Percentiles rank a stretch among this genome's conserved stretches.
Conservation (phyloP, 805 yeast genomes). For the Priceomyces medius region DNA sequence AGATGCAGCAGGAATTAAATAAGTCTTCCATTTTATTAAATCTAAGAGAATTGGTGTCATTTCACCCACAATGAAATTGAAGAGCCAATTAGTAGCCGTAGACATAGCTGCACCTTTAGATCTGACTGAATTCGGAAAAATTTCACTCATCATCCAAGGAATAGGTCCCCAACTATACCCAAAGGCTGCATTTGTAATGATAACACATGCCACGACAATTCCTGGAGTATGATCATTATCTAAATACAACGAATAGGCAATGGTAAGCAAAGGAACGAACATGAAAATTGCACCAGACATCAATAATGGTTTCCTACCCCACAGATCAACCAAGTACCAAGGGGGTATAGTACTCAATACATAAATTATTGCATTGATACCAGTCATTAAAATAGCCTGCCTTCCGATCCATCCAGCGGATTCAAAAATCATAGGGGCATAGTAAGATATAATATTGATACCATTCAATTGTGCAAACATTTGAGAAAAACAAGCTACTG, state of each 20-base stretch:
- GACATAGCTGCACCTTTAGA: conserved; percentile 89
- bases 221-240: conserved; percentile 54
- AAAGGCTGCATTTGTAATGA: conserved; percentile 78
- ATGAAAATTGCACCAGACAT: conserved; percentile 76
- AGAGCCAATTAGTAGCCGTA: conserved; percentile 91
- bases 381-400: conserved; percentile 87
- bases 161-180: conserved; percentile 95
- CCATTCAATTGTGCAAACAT: conserved; percentile 94
- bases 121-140: conserved; percentile 78
- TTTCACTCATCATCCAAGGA: conserved; percentile 90
- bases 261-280: conserved; percentile 67
- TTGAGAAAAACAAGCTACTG: conserved; percentile 88
- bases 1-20: conserved; percentile 76
- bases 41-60: conserved; percentile 85
- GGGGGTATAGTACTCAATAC: conserved; percentile 73
- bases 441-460: conserved; percentile 87
- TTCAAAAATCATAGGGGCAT: conserved; percentile 92
- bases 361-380: conserved; percentile 51
- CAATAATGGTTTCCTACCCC: conserved; percentile 90
- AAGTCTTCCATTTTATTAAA: conserved; percentile 72
- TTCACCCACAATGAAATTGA: conserved; percentile 89
- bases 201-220: conserved; percentile 72
- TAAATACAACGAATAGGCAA: conserved; percentile 52
- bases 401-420: conserved; percentile 94
- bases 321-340: conserved; percentile 83